These are phyloP conservation scores for Candida frijolesensis DNA, from an alignment of 1,139 yeast species.

Conservation along the genomic window DNA sequence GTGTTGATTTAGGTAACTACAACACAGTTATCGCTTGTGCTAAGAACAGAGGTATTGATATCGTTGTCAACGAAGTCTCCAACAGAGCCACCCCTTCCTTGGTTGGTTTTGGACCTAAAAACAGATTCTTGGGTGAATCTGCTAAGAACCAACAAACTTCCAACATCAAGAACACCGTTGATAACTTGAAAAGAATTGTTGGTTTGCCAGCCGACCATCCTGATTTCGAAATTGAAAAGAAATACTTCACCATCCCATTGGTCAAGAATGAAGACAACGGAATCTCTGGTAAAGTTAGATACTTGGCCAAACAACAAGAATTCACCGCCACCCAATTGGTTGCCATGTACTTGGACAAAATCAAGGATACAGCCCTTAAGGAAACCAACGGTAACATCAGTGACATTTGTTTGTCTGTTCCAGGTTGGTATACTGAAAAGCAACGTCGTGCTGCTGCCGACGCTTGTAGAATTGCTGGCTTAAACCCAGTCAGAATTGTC, in stretches of 20 bases:
- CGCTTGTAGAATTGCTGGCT: slow-evolving; percentile 93
- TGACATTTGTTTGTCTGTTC: slow-evolving; percentile 94
- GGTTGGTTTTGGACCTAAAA: slow-evolving; percentile 89
- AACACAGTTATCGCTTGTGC: slow-evolving; percentile 96
- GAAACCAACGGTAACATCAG: slow-evolving; percentile 82
- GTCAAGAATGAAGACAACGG: slow-evolving; percentile 68
- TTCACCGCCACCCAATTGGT: slow-evolving; percentile 88
- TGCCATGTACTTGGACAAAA: slow-evolving; percentile 93
- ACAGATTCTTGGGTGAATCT: slow-evolving; percentile 90
- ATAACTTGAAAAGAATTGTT: slow-evolving; percentile 87
- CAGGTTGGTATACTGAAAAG: slow-evolving; percentile 94
- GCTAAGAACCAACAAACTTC: slow-evolving; percentile 97
- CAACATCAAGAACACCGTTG: slow-evolving; percentile 93
- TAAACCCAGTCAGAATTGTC: slow-evolving; percentile 96
- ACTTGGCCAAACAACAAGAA: slow-evolving; percentile 73
- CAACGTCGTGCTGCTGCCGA: slow-evolving; percentile 97
- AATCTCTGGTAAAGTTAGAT: slow-evolving; percentile 84
- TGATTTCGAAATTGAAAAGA: slow-evolving; percentile 73
- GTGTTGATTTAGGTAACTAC: slow-evolving; percentile 97
- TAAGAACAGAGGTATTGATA: slow-evolving; percentile 97
- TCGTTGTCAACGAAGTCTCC: slow-evolving; percentile 97
- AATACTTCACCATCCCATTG: slow-evolving; percentile 71
- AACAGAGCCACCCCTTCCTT: slow-evolving; percentile 95
- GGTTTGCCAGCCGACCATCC: slow-evolving; percentile 80
- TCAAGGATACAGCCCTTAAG: slow-evolving; percentile 74